Base-by-base conservation (phyloP, 2,329 filamentous ascomycete species). In the Huntiella moniliformis region DNA sequence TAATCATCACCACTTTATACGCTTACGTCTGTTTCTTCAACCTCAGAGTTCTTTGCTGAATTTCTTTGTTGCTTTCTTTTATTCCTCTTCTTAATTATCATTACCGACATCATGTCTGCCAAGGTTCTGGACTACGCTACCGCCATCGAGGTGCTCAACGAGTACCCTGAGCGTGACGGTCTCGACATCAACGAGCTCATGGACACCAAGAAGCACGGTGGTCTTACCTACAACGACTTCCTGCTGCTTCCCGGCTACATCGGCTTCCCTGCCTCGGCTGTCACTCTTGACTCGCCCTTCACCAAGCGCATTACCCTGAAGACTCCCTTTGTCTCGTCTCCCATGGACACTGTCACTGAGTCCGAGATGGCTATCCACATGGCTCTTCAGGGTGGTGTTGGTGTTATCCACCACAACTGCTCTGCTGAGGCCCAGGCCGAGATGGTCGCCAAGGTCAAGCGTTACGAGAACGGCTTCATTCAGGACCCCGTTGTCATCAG, bases 311-410 rank as follows among this genome's bases (percentile, higher is more conserved):
- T 98, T 64, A 78, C 83, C 33, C 73, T 98, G 61, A 98, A 95
- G 75, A 92, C 87, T 5, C 91, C 91, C 50, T 87, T 98, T 58
- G 76, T 96, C 53, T 98, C 91, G 40, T 96, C 91, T 35, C 91
- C 92, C 57, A 98, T 98, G 91, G 91, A 98, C 68, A 98, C 91
- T 7, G 91, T 98, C 61, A 98, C 92, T 38, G 91, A 98, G 70
- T 83, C 94, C 67, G 88, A 93, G 63, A 98, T 98, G 92, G 92
- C 91, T 53, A 96, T 98, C 57, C 84, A 95, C 67, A 94, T 92
- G 73, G 84, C 84, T 44, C 73, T 91, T 31, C 80, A 91, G 59
- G 84, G 84, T 56, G 84, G 84, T 57, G 70, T 92, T 13, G 84
- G 91, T 67, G 86, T 98, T 56, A 93, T 98, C 55, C 91, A 98